Evolutionary conservation across 805 yeast species (phyloP), one percentile per base, ranked within the genome.

Genomic region (Yamadazyma ubonensis): DNA sequence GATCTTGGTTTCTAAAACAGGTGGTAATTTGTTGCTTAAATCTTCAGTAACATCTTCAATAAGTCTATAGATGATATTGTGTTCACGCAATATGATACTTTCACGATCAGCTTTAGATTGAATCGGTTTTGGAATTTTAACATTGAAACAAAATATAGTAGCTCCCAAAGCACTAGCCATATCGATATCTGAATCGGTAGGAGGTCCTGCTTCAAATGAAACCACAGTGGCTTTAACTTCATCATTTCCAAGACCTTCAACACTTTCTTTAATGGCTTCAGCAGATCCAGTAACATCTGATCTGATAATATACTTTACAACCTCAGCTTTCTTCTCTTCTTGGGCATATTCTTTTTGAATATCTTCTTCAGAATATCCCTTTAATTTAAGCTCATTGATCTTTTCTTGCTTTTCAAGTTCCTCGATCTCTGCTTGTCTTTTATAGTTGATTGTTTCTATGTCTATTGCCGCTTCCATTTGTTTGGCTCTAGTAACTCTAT

Each of bases 251-350:
- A 93, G 63, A 9, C 81, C 81, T 43, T 73, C 71, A 34, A 93
- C 78, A 50, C 91, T 80, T 58, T 90, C 96, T 27, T 69, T 74
- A 23, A 93, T 85, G 1, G 99, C 99, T 57, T 93, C 99, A 0
- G 86, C 85, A 0, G 98, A 90, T 0, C 99, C 99, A 50, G 83
- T 81, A 1, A 91, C 97, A 63, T 93, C 99, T 0, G 96, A 86
- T 56, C 86, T 88, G 25, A 93, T 70, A 19, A 93, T 81, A 48
- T 82, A 88, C 21, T 79, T 78, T 9, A 63, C 64, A 10, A 64
- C 58, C 56, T 54, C 34, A 38, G 59, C 38, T 23, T 47, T 39
- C 30, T 39, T 37, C 30, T 54, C 29, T 10, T 54, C 49, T 4
- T 57, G 59, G 6, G 47, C 51, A 5, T 51, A 50, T 17, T 51